These are phyloP conservation scores for Yamadazyma akitaensis DNA, from an alignment of 805 yeast species.

Conservation along the genomic window DNA sequence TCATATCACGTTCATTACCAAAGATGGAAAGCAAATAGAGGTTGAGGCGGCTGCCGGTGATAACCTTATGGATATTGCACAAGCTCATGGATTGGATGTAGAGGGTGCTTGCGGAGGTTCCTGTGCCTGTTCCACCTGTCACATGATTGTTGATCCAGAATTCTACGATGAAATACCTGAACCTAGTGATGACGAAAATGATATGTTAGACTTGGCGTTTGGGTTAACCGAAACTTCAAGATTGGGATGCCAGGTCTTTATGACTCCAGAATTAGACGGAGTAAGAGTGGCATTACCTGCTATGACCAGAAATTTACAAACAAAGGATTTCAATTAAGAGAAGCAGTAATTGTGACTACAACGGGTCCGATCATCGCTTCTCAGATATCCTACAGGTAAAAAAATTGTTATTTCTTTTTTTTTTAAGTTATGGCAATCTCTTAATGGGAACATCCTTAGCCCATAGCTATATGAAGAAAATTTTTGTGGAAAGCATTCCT, in stretches of 20 bases:
- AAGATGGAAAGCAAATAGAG: conserved; percentile 81
- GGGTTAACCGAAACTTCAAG: conserved; percentile 96
- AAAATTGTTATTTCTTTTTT: too few species aligned
- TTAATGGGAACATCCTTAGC: not conserved
- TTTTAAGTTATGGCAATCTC: not conserved
- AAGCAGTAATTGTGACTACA: not conserved
- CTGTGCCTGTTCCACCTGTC: conserved; percentile 98
- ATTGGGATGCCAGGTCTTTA: conserved; percentile 88
- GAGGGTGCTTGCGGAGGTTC: conserved; percentile 99
- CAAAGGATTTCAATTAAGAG: conserved; percentile 62
- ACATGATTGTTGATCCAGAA: conserved; percentile 93
- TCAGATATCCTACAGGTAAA: too few species aligned
- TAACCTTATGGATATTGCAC: conserved; percentile 88
- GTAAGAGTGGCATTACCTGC: conserved; percentile 93
- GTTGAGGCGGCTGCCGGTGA: conserved; percentile 93
- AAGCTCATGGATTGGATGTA: conserved; percentile 89
- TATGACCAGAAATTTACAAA: conserved; percentile 90
- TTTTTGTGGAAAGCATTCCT: not conserved
- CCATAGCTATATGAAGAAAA: not conserved
- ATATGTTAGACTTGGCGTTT: conserved; percentile 96
- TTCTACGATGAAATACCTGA: conserved; percentile 88
- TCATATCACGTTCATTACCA: conserved; percentile 79
- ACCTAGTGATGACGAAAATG: conserved; percentile 97
- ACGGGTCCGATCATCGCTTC: too few species aligned
- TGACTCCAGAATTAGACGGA: conserved; percentile 91